Conservation (phyloP, 768 basidiomycete genomes). For the Boletus eberwhitei region DNA sequence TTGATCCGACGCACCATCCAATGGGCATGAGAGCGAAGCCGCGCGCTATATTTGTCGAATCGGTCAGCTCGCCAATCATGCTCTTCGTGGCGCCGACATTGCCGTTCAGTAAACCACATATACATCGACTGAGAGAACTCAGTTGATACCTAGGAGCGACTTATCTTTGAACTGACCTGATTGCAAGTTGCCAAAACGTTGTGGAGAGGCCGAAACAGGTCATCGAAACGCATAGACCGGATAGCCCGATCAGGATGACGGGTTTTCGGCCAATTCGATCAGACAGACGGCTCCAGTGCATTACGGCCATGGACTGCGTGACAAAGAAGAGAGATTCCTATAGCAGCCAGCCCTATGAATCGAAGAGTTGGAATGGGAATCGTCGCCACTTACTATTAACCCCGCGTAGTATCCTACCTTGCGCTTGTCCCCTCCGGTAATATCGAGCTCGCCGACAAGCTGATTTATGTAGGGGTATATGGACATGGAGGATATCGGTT, state of each 20-base stretch:
- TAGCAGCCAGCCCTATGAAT: not conserved
- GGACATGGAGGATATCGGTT: slow-evolving; percentile 37
- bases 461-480: slow-evolving; percentile 51
- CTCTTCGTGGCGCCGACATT: slow-evolving; percentile 47
- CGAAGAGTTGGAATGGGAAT: not conserved
- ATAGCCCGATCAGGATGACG: slow-evolving; percentile 61
- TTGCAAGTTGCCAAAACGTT: slow-evolving; percentile 59
- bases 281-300: slow-evolving; percentile 71
- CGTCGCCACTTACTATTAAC: slow-evolving; percentile 45
- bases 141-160: not conserved
- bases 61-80: slow-evolving; percentile 63
- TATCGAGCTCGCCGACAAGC: slow-evolving; percentile 30
- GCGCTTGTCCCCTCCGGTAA: slow-evolving; percentile 23
- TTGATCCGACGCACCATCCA: slow-evolving; percentile 30
- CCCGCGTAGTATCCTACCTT: slow-evolving; percentile 65
- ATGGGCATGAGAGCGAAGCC: slow-evolving; percentile 30
- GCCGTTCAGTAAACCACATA: slow-evolving; percentile 33
- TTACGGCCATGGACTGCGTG: slow-evolving; percentile 65
- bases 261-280: slow-evolving; percentile 72
- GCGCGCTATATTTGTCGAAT: slow-evolving; percentile 34
- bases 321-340: slow-evolving; percentile 77
- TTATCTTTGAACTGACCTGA: slow-evolving; percentile 30
- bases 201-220: slow-evolving; percentile 66
- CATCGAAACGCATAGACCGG: slow-evolving; percentile 65
- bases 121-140: slow-evolving; percentile 20